A percentile compares a stretch with the other conserved stretches of the same genome.
Conservation (phyloP, 2,329 filamentous ascomycete genomes). For the Teratosphaeria pseudoeucalypti region DNA sequence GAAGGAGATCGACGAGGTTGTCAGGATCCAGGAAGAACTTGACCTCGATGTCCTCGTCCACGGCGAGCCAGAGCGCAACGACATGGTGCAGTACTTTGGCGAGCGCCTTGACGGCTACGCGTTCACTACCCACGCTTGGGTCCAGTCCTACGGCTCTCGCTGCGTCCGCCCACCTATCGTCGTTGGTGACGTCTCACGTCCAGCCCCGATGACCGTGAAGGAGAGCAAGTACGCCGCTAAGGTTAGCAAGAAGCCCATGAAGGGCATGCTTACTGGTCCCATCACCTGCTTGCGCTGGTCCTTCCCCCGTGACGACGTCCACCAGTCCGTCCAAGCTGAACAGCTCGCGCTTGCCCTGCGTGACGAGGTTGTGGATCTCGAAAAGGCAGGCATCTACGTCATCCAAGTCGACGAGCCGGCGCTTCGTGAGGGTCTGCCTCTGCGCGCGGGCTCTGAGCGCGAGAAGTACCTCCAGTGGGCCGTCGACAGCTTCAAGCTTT, state of each 20-base stretch:
- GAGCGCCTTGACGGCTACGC: conserved; percentile 93
- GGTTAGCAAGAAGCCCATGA: conserved; percentile 98
- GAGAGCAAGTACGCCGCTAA: conserved; percentile 98
- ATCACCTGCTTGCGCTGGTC: conserved; percentile 99
- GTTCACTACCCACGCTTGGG: conserved; percentile 99
- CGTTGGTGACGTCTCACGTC: conserved; percentile 95
- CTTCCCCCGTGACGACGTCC: conserved; percentile 98
- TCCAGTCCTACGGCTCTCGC: conserved; percentile 95
- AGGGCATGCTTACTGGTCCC: conserved; percentile 99
- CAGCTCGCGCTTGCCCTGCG: conserved; percentile 97
- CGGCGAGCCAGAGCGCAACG: conserved; percentile 98
- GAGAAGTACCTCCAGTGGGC: conserved; percentile 96
- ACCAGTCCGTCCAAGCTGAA: conserved; percentile 97
- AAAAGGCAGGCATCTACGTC: conserved; percentile 90
- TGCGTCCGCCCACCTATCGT: conserved; percentile 98
- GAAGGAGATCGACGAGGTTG: conserved; percentile 90
- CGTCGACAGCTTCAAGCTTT: conserved; percentile 94
- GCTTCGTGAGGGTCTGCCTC: conserved; percentile 97
- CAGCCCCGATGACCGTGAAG: conserved; percentile 97
- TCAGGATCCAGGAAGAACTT: conserved; percentile 97
- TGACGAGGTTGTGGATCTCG: conserved; percentile 95
- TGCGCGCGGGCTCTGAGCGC: conserved; percentile 86
- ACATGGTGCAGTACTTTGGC: conserved; percentile 99
- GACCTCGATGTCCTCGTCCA: conserved; percentile 95
- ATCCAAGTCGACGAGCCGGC: conserved; percentile 99